A percentile compares a stretch with the other conserved stretches of the same genome.
These are phyloP conservation scores for Schwanniomyces yamadae DNA, from an alignment of 805 yeast species.

Conservation along the genomic window DNA sequence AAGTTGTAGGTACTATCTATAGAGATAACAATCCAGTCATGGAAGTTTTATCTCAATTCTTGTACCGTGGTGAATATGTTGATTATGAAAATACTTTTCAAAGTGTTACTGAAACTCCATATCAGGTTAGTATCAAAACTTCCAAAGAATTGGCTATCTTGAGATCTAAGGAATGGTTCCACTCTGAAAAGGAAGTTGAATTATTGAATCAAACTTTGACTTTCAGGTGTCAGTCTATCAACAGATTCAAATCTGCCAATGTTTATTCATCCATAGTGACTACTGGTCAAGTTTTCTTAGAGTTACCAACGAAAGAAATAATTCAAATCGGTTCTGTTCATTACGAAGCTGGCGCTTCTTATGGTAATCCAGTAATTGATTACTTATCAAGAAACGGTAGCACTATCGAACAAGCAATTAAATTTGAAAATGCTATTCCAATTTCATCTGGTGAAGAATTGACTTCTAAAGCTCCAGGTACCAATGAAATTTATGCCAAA, in stretches of 20 bases:
- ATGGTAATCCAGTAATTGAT: slow-evolving; percentile 96
- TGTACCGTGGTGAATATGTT: slow-evolving; percentile 87
- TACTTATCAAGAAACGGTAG: slow-evolving; percentile 89
- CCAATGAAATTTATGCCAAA: slow-evolving; percentile 94
- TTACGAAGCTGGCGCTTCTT: slow-evolving; percentile 88
- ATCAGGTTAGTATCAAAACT: slow-evolving; percentile 67
- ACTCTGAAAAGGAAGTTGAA: slow-evolving; percentile 66
- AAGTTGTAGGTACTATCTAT: slow-evolving; percentile 85
- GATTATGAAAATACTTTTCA: slow-evolving; percentile 94
- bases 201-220: slow-evolving; percentile 77
- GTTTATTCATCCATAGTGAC: slow-evolving; percentile 81
- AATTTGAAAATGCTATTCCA: slow-evolving; percentile 88
- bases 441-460: slow-evolving; percentile 64
- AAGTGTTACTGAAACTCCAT: slow-evolving; percentile 83
- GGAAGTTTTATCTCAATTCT: slow-evolving; percentile 93
- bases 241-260: slow-evolving; percentile 72
- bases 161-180: slow-evolving; percentile 97
- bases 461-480: slow-evolving; percentile 82
- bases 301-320: slow-evolving; percentile 88
- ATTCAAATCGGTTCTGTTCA: slow-evolving; percentile 78
- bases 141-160: slow-evolving; percentile 91
- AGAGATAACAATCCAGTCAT: slow-evolving; percentile 78
- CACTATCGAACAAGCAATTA: slow-evolving; percentile 90
- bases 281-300: slow-evolving; percentile 79
- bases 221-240: slow-evolving; percentile 84